These are phyloP conservation scores for Annulohypoxylon stygium DNA, from an alignment of 495 filamentous ascomycete species.

Conservation along the genomic window DNA sequence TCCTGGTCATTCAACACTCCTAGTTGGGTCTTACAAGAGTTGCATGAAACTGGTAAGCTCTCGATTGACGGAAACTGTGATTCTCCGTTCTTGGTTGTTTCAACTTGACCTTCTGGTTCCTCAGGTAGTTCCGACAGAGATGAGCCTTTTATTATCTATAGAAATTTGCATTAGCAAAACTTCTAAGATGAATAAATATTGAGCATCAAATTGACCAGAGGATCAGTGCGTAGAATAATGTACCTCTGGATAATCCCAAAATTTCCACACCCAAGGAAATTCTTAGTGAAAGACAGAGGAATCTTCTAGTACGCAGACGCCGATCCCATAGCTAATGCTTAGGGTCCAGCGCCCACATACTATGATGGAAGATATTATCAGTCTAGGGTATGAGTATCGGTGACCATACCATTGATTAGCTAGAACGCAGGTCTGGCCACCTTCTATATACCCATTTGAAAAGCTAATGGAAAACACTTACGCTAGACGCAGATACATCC, in stretches of 20 bases:
- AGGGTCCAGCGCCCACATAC: conserved; percentile 39
- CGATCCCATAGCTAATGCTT: conserved; percentile 49
- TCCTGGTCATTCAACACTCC: conserved; percentile 68
- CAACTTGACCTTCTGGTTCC: background rate
- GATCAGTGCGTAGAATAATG: conserved; percentile 54
- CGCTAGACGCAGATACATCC: conserved; percentile 57
- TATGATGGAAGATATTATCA: conserved; percentile 56
- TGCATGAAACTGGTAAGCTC: conserved; percentile 60
- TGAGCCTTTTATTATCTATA: conserved; percentile 53
- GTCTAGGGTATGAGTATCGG: conserved; percentile 96
- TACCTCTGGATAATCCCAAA: conserved; percentile 71
- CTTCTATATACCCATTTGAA: conserved; percentile 84
- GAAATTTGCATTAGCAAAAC: conserved; percentile 57
- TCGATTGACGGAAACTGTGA: conserved; percentile 3
- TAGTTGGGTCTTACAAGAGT: conserved; percentile 54
- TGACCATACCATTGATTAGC: conserved; percentile 73
- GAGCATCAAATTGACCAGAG: background rate
- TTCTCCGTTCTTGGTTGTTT: conserved; percentile 1
- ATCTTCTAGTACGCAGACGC: conserved; percentile 45
- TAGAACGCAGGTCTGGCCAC: conserved; percentile 70
- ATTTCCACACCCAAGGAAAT: conserved; percentile 63
- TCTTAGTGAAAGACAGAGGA: conserved; percentile 65
- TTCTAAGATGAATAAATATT: conserved; percentile 45
- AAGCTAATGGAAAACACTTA: conserved; percentile 38
- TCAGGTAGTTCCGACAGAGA: background rate